Base-by-base conservation (phyloP, 2,329 filamentous ascomycete genomes). In the Ascochyta lentis region DNA sequence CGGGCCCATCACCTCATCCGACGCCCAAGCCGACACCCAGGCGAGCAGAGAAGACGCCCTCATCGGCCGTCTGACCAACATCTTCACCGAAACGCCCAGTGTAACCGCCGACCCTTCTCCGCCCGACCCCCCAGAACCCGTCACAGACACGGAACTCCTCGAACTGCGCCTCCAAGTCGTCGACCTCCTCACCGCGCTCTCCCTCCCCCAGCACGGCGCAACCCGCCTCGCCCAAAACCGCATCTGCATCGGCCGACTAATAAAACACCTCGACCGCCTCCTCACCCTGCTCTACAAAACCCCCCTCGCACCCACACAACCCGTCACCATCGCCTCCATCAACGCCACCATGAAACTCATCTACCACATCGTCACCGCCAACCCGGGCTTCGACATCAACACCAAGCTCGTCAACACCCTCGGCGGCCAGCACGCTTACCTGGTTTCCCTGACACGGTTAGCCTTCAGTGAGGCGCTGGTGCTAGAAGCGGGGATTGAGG, bases 381-480 rank as follows among this genome's bases (percentile, higher is more conserved):
- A 92, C 69, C 83, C 89, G 5, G 77, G 83, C 19, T 80, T 88
- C 64, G 76, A 94, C 62, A 85, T 96, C 59, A 83, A 86, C 44
- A 82, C 84, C 44, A 96, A 94, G 72, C 80, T 96, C 5, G 81
- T 83, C 0, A 83, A 84, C 8, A 84, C 90, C 0, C 82, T 86
- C 5, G 91, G 91, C 3, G 90, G 88, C 0, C 85, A 86, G 47
- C 92, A 96, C 68, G 92, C 92, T 48, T 94, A 96, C 67, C 80
- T 96, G 1, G 84, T 97, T 9, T 86, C 87, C 2, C 79, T 99
- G 40, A 92, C 91, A 0, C 80, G 94, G 38, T 78, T 98, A n/a
- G 92, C 91, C 0, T 97, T 96, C 72, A 88, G 86, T 6, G 91
- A 96, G 58, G 89, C 91, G 27, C 75, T 90, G 8, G 84, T 95